Base-by-base conservation (phyloP, 305 asterid genomes). In the Fraxinus dipetala region DNA sequence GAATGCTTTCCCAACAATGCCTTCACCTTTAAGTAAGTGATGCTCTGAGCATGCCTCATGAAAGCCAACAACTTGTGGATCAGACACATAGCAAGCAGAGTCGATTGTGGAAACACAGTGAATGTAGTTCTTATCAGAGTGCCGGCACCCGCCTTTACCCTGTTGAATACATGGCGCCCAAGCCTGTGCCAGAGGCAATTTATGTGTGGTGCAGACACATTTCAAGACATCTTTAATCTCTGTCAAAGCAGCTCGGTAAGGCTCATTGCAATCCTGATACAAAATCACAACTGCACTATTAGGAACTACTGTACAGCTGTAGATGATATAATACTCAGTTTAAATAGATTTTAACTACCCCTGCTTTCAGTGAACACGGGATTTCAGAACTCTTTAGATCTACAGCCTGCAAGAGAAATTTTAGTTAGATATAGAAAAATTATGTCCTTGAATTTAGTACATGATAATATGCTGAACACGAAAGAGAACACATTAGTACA, bases 21-120 rank as follows among this genome's bases (percentile, higher is more conserved):
- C 97, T 87, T 92, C 94, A 13, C 95, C 95, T 87, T 86, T 91
- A 78, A 91, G 94, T 83, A 92, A 87, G 85, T 92, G 97, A 79
- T 92, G 86, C 86, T 88, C 92, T 3, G 94, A 90, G 78, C 98
- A 94, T 0, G 96, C 97, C 83, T 86, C 92, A 5, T 91, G 96
- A 84, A 94, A 94, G 81, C 87, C 89, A 28, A 72, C 74, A 43
- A 89, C 92, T 59, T 83, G 89, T 45, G 89, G 85, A 82, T 91
- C 92, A 16, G 85, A 91, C 77, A 94, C 93, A 14, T 89, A 89
- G 87, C 95, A 92, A 85, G 97, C 94, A 1, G 90, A 83, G 81
- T 92, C 93, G 3, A 92, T 79, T 1, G 95, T 92, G 8, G 96
- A 92, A 78, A 94, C 92, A 84, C 97, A 93, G 51, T 70, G 80